These are phyloP conservation scores for Flaveria ramosissima DNA, from an alignment of 129 eudicot species.

Conservation along the genomic window DNA sequence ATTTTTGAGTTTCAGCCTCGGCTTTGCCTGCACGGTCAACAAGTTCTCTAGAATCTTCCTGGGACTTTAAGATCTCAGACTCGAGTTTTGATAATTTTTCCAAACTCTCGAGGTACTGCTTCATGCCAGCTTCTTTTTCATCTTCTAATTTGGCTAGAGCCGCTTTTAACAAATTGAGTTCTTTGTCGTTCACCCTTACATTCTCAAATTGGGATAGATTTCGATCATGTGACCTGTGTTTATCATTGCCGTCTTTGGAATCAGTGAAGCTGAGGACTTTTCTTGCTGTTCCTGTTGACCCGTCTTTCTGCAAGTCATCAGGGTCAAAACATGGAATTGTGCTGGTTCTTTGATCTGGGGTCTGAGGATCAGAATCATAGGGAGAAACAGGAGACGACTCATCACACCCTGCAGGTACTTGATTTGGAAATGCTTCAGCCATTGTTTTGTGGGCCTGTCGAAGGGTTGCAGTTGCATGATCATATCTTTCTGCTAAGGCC, in stretches of 20 bases:
- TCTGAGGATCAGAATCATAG: conserved; percentile 48
- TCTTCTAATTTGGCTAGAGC: conserved; percentile 45
- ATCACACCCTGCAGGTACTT: conserved; percentile 41
- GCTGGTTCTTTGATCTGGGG: conserved; percentile 47
- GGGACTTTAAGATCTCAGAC: conserved; percentile 13
- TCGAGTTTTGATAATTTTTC: conserved; percentile 11
- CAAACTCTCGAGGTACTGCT: conserved; percentile 19
- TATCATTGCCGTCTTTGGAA: conserved; percentile 32
- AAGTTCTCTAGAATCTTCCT: conserved; percentile 17
- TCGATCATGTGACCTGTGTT: conserved; percentile 7
- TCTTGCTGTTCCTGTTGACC: conserved; percentile 47
- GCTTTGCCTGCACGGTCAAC: conserved; percentile 4
- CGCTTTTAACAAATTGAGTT: conserved; percentile 40
- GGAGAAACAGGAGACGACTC: conserved; percentile 46
- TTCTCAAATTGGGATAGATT: conserved; percentile 24
- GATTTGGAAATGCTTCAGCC: conserved; percentile 89
- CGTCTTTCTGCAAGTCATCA: conserved; percentile 44
- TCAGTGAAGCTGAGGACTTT: conserved; percentile 57
- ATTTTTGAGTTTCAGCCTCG: background rate
- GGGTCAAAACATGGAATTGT: conserved; percentile 22
- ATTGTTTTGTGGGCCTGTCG: conserved; percentile 87
- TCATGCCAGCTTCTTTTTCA: background rate
- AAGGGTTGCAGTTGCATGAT: conserved; percentile 84
- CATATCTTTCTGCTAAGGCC: conserved; percentile 90
- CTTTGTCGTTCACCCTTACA: conserved; percentile 37